Evolutionary conservation across 148 eudicot genomes (phyloP).

Genomic region (Linanthus parryae): DNA sequence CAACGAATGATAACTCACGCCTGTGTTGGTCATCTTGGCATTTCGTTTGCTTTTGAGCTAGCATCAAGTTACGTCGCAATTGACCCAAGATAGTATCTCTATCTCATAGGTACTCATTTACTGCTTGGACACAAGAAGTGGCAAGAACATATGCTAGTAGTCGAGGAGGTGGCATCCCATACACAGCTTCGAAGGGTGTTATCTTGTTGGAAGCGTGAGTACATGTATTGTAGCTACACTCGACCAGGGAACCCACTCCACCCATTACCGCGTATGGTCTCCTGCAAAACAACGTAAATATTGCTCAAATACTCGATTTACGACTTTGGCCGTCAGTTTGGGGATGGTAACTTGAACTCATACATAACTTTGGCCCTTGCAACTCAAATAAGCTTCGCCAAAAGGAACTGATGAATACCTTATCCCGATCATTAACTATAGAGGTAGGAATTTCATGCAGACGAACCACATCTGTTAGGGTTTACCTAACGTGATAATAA

Average conservation of each 20-base stretch:
- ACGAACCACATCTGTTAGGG: too few species aligned
- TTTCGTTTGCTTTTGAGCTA: background rate
- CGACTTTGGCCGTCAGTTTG: background rate
- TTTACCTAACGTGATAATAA: too few species aligned
- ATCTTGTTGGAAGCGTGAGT: background rate
- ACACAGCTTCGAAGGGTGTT: background rate
- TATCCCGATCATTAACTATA: too few species aligned
- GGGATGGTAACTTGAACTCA: background rate
- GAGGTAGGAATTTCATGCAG: too few species aligned
- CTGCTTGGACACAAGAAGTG: background rate
- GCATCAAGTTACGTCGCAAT: background rate
- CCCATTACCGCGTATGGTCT: background rate
- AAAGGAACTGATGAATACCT: background rate
- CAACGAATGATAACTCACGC: background rate
- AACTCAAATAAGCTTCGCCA: background rate
- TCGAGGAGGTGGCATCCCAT: background rate
- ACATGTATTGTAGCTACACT: background rate
- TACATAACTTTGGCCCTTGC: background rate
- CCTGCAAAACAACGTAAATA: background rate
- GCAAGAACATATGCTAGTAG: background rate
- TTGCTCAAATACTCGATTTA: background rate
- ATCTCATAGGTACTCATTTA: background rate
- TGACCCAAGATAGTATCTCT: background rate
- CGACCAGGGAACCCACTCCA: background rate
- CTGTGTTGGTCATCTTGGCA: background rate